These are phyloP conservation scores for Rubroshorea leprosula DNA, from an alignment of 345 rosid genomes.

Conservation along the genomic window DNA sequence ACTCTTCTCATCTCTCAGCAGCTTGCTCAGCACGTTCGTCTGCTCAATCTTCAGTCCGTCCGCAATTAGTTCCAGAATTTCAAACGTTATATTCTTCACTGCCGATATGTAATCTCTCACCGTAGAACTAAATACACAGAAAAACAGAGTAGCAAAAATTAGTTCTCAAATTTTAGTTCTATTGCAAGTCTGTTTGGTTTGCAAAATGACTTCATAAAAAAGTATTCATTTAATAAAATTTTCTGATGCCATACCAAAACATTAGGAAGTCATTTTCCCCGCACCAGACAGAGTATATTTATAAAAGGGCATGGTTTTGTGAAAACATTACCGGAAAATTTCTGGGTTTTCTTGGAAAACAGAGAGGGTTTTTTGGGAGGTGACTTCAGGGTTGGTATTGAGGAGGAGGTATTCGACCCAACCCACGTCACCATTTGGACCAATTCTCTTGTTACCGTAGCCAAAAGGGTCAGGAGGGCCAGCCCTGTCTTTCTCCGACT, in stretches of 20 bases:
- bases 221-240: too few relatives aligned
- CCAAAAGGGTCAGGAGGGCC: slow-evolving; percentile 91
- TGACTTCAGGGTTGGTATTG: slow-evolving; percentile 38
- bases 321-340: slow-evolving; percentile 42
- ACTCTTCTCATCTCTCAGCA: slow-evolving; percentile 65
- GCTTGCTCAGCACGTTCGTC: slow-evolving; percentile 51
- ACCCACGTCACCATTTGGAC: slow-evolving; percentile 77
- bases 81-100: slow-evolving; percentile 54
- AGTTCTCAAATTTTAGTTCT: too few relatives aligned
- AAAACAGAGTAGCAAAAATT: background rate
- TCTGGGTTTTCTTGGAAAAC: slow-evolving; percentile 40
- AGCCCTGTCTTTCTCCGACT: slow-evolving; percentile 54
- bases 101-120: slow-evolving; percentile 58
- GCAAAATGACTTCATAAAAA: too few relatives aligned
- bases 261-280: too few relatives aligned
- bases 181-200: too few relatives aligned
- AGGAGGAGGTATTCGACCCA: slow-evolving; percentile 82
- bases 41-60: slow-evolving; percentile 56
- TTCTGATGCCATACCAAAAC: too few relatives aligned
- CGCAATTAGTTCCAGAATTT: slow-evolving; percentile 61
- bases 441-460: slow-evolving; percentile 74
- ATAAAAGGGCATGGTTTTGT: background rate
- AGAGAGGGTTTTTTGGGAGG: slow-evolving; percentile 32
- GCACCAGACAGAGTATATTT: too few relatives aligned
- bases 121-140: slow-evolving; percentile 35